These are phyloP conservation scores for Rosa rugosa DNA, from an alignment of 306 rosid species.

Conservation along the genomic window DNA sequence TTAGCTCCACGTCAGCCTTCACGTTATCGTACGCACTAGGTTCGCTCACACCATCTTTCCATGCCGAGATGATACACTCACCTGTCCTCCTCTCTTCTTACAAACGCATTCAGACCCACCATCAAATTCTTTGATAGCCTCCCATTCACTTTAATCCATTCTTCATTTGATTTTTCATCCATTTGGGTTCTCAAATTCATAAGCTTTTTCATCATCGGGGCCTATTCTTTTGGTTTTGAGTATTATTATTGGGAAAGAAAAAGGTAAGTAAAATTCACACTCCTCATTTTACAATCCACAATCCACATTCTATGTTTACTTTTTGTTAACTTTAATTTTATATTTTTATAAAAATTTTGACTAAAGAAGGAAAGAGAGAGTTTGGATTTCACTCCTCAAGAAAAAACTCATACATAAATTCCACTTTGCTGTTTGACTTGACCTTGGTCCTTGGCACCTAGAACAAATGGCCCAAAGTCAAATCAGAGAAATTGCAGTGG, in stretches of 20 bases:
- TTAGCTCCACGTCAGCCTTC: slow-evolving; percentile 18
- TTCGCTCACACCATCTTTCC: slow-evolving; percentile 27
- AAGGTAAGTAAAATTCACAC: too few relatives aligned
- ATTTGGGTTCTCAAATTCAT: slow-evolving; percentile 16
- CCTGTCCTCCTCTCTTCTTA: slow-evolving; percentile 2
- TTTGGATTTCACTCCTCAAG: too few relatives aligned
- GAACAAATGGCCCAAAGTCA: background rate
- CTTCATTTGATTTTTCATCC: slow-evolving; percentile 9
- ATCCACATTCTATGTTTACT: too few relatives aligned
- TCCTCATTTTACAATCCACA: too few relatives aligned
- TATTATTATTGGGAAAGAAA: background rate
- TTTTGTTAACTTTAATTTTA: too few relatives aligned
- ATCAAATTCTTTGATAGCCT: slow-evolving; percentile 23
- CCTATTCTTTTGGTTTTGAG: slow-evolving; percentile 1
- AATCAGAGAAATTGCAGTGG: slow-evolving; percentile 15
- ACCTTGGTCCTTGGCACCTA: background rate
- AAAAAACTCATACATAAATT: background rate
- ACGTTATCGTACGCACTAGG: slow-evolving; percentile 22
- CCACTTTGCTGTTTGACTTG: background rate
- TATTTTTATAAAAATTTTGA: too few relatives aligned
- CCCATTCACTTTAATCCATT: slow-evolving; percentile 20
- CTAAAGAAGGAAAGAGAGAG: too few relatives aligned
- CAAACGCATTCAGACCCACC: slow-evolving; percentile 29
- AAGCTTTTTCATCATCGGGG: slow-evolving; percentile 10
- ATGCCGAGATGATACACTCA: slow-evolving; percentile 16